phyloP scores from a whole-genome alignment of 139 green algal species.

The Chara braunii region DNA sequence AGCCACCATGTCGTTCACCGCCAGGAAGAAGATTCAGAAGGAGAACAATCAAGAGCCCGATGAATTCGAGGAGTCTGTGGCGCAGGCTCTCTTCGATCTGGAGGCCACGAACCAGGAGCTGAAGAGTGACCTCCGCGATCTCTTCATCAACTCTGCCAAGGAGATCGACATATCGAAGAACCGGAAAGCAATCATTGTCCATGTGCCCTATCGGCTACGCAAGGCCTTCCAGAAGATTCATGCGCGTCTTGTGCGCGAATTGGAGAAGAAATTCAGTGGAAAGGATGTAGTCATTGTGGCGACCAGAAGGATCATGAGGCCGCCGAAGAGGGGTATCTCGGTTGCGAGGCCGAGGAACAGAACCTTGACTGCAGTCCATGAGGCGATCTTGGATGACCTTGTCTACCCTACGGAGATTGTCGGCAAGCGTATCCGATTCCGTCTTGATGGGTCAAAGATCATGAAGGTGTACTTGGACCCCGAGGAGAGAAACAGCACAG shows the following conservation, averaged over 20 bases:
- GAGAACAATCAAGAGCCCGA: constrained; percentile 82
- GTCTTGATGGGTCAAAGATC: constrained; percentile 78
- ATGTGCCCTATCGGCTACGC: constrained; percentile 91
- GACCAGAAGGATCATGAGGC: constrained; percentile 85
- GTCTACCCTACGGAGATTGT: constrained; percentile 99
- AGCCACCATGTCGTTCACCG: no score
- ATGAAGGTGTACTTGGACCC: constrained; percentile 55
- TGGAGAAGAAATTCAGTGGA: constrained; percentile 99
- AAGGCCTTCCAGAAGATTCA: constrained; percentile 99
- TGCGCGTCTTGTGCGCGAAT: constrained; percentile 90
- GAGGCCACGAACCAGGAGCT: constrained; percentile 97
- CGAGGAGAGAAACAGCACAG: constrained; percentile 94
- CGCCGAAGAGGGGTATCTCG: constrained; percentile 56
- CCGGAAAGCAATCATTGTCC: constrained; percentile 95
- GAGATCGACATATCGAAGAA: no score
- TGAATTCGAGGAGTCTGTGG: constrained; percentile 93
- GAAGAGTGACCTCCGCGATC: constrained; percentile 91
- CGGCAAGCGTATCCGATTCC: constrained; percentile 91
- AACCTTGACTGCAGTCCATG: constrained; percentile 92
- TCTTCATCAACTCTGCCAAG: constrained; percentile 93
- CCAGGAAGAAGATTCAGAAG: constrained; percentile 97
- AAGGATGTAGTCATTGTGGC: constrained; percentile 92
- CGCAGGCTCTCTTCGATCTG: constrained; percentile 97
- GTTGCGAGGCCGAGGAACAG: constrained; percentile 70
- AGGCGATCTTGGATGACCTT: constrained; percentile 86